Evolutionary conservation across 768 basidiomycete genomes (phyloP).

Genomic region (Leccinellum luteum): DNA sequence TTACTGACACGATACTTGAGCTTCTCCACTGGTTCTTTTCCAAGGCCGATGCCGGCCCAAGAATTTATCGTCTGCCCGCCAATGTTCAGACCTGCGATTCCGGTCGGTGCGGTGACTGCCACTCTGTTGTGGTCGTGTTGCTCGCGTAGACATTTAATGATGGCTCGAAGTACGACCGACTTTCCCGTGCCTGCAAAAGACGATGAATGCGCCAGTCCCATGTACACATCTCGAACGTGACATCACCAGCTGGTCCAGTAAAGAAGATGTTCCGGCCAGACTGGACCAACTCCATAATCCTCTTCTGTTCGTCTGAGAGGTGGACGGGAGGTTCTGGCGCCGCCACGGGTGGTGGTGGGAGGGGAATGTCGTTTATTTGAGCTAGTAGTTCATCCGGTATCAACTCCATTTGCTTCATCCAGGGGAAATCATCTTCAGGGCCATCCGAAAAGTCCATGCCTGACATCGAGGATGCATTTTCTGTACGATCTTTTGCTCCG

Average conservation of each 20-base stretch:
- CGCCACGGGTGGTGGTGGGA: not conserved
- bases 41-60: conserved; percentile 63
- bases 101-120: conserved; percentile 65
- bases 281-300: conserved; percentile 45
- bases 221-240: not conserved
- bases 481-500: conserved; percentile 1
- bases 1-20: conserved; percentile 38
- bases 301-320: conserved; percentile 40
- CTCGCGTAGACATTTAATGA: conserved; percentile 44
- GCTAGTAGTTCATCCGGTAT: not conserved
- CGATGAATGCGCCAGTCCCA: not conserved
- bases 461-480: conserved; percentile 2
- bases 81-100: conserved; percentile 68
- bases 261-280: conserved; percentile 65
- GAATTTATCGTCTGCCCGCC: conserved; percentile 68
- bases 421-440: not conserved
- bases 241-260: conserved; percentile 67
- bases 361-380: conserved; percentile 1
- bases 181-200: conserved; percentile 58
- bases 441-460: not conserved
- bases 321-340: conserved; percentile 13
- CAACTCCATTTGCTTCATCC: not conserved
- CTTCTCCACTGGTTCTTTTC: conserved; percentile 43
- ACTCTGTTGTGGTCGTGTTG: conserved; percentile 29
- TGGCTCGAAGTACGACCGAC: conserved; percentile 63